phyloP scores from a whole-genome alignment of 352 stramenopile genomes.

The Globisporangium nodosum region DNA sequence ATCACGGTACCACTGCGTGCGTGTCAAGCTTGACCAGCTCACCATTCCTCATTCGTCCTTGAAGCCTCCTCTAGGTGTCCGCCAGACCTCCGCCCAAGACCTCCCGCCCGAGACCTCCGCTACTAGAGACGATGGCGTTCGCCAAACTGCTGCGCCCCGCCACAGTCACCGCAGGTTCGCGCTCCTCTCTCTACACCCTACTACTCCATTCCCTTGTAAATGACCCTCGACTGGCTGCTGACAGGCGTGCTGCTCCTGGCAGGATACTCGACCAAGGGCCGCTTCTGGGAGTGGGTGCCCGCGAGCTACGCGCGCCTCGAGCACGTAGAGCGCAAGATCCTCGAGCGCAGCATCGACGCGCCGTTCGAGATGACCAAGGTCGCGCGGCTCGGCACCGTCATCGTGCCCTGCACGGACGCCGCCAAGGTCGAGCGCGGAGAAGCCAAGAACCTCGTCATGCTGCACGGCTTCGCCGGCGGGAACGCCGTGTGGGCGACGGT shows the following conservation, averaged over 20 bases:
- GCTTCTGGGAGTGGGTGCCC: conserved; percentile 69
- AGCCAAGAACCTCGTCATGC: conserved; percentile 69
- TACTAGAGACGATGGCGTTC: no score
- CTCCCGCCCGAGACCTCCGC: no score
- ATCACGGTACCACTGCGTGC: no score
- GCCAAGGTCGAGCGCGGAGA: conserved; percentile 26
- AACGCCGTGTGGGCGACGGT: conserved; percentile 83
- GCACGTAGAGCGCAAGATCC: conserved; percentile 53
- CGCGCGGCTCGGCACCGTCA: conserved; percentile 66
- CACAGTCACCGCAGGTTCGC: no score
- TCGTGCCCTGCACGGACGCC: conserved; percentile 68
- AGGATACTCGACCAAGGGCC: conserved; percentile 54
- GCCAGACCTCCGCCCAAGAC: no score
- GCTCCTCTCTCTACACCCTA: no score
- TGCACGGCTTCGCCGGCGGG: conserved; percentile 75
- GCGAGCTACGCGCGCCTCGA: conserved; percentile 66
- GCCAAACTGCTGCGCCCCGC: no score
- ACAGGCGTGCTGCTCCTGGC: conserved; percentile 38
- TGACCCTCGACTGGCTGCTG: not conserved
- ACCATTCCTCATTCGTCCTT: no score
- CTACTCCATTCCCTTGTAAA: no score
- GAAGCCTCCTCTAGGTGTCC: no score
- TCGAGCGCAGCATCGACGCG: conserved; percentile 33
- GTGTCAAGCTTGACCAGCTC: no score
- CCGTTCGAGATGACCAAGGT: conserved; percentile 80